Conservation (phyloP, 192 early-diverging fungal genomes). For the Linnemannia exigua region DNA sequence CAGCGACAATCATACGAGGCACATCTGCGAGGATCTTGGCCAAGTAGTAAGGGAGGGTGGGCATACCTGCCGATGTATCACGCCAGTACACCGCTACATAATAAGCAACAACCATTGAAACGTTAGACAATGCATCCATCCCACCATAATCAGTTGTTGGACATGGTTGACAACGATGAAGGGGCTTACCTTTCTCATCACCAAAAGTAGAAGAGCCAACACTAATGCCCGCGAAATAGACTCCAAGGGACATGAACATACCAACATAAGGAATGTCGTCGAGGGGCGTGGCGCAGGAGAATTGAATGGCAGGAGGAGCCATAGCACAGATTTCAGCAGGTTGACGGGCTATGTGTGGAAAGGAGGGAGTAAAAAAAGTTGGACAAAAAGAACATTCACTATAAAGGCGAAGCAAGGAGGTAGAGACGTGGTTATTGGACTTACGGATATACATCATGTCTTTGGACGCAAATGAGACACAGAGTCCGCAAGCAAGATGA, state of each 20-base stretch:
- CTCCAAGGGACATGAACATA: slow-evolving; percentile 69
- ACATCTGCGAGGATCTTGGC: slow-evolving; percentile 72
- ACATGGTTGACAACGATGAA: not conserved
- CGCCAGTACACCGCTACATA: slow-evolving; percentile 72
- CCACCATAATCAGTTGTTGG: not conserved
- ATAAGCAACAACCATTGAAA: not conserved
- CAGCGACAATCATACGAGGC: slow-evolving; percentile 69
- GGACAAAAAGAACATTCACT: not conserved
- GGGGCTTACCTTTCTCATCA: slow-evolving; percentile 58
- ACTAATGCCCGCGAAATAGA: slow-evolving; percentile 70
- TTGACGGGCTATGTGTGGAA: slow-evolving; percentile 26
- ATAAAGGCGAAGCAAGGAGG: not conserved
- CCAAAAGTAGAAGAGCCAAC: slow-evolving; percentile 71
- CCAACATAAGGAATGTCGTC: slow-evolving; percentile 57
- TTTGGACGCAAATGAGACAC: slow-evolving; percentile 62
- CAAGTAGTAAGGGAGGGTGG: slow-evolving; percentile 70
- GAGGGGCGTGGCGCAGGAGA: slow-evolving; percentile 33
- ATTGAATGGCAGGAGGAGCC: slow-evolving; percentile 53
- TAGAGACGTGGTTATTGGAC: slow-evolving; percentile 18
- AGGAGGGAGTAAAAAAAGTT: not conserved
- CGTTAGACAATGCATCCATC: not conserved
- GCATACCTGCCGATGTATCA: slow-evolving; percentile 70
- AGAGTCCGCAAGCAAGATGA: slow-evolving; percentile 66
- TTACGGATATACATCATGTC: slow-evolving; percentile 66
- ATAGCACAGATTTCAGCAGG: slow-evolving; percentile 58